phyloP scores from a whole-genome alignment of 78 protist genomes.

The Dictyostelium capitatum region DNA sequence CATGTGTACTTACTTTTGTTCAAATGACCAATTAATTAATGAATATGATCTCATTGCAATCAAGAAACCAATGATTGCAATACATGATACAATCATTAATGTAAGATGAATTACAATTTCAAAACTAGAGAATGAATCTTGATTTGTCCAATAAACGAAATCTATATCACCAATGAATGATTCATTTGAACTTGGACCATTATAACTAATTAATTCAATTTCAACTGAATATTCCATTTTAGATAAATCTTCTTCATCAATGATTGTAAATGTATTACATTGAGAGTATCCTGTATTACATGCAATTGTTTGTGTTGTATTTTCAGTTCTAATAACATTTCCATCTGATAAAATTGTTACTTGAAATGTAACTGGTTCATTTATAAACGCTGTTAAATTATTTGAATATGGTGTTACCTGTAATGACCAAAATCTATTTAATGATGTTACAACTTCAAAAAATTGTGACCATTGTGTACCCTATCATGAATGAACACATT shows the following conservation, averaged over 20 bases:
- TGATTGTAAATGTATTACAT: slow-evolving; percentile 41
- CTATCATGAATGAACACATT: no score
- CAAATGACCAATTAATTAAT: slow-evolving; percentile 41
- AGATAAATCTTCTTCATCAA: slow-evolving; percentile 29
- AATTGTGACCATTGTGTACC: neutral
- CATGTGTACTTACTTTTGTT: slow-evolving; percentile 38
- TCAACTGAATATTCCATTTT: neutral
- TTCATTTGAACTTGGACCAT: neutral
- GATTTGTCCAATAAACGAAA: slow-evolving; percentile 43
- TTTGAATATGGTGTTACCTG: slow-evolving; percentile 53
- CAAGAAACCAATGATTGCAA: slow-evolving; percentile 26
- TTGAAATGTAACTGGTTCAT: neutral
- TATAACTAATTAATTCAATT: neutral
- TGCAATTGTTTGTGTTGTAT: neutral
- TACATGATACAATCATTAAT: slow-evolving; percentile 29
- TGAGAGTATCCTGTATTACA: slow-evolving; percentile 25
- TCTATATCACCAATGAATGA: slow-evolving; percentile 46
- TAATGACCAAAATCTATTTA: slow-evolving; percentile 62
- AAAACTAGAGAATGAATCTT: slow-evolving; percentile 40
- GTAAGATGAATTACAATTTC: slow-evolving; percentile 56
- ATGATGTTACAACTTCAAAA: neutral
- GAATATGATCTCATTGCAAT: slow-evolving; percentile 30
- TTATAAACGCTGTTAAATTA: slow-evolving; percentile 5
- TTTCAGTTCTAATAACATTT: neutral
- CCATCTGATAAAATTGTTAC: neutral